These are phyloP conservation scores for Vigna angularis DNA, from an alignment of 306 rosid species.

Conservation along the genomic window DNA sequence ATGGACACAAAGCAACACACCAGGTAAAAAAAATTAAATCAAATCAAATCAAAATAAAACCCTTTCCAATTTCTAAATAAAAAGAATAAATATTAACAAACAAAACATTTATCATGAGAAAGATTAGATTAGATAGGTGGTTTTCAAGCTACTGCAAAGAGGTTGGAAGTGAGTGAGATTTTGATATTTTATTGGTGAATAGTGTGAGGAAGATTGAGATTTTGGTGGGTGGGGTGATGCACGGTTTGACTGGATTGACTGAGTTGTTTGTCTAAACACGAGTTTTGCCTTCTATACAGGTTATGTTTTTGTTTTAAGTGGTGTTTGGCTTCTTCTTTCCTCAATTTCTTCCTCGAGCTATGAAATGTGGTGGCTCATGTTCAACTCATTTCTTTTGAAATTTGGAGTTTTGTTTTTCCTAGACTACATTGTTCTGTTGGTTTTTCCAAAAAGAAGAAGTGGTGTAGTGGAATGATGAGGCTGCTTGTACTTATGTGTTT, in stretches of 20 bases:
- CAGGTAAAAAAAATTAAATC: neutral
- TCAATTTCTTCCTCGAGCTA: constrained; percentile 91
- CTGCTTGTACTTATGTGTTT: constrained; percentile 62
- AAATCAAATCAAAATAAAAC: neutral
- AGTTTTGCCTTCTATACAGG: constrained; percentile 39
- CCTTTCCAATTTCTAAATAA: neutral
- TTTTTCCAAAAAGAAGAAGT: constrained; percentile 56
- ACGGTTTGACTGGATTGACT: constrained; percentile 65
- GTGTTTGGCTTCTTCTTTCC: constrained; percentile 72
- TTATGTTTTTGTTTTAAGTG: constrained; percentile 65
- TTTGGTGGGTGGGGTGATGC: constrained; percentile 50
- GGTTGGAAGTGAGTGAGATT: constrained; percentile 46
- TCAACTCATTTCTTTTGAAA: constrained; percentile 70
- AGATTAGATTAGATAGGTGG: neutral
- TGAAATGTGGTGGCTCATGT: constrained; percentile 68
- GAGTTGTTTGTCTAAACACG: constrained; percentile 33
- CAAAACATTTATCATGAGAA: neutral
- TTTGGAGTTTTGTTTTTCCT: constrained; percentile 72
- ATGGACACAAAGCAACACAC: constrained; percentile 61
- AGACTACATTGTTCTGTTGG: constrained; percentile 56
- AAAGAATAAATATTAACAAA: no score
- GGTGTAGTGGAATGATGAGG: constrained; percentile 67
- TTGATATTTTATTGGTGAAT: constrained; percentile 35
- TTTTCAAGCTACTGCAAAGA: no score
- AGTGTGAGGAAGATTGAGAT: constrained; percentile 45